Evolutionary conservation across 306 rosid genomes (phyloP), one percentile per base, ranked within the genome.

Genomic region (Fragaria vesca): DNA sequence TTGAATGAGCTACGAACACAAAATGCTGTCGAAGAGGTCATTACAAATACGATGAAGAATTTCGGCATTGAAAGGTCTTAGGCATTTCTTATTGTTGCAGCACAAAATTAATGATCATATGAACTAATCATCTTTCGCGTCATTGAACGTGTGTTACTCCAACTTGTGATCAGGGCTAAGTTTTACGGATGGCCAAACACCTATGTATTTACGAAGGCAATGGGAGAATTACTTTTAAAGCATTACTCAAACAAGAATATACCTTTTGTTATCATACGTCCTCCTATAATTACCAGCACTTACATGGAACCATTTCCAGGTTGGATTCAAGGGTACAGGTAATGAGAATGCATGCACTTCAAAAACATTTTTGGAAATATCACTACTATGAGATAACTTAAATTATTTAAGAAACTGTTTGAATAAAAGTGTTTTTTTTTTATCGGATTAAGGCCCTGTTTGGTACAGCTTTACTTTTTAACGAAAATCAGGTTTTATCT

Each of bases 291-390:
- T 4, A 30, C 13, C 0, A 76, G 85, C 13, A 82, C 87, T n/a
- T 68, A 72, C 52, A 78, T 51, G 0, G 79, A 87, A 69, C 87
- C 91, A 16, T 80, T 85, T 58, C 74, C 83, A 0, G 87, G 88
- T 67, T 85, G 87, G 90, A 71, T 85, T 40, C 85, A 87, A 85
- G 83, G 76, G 24, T 57, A 75, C 5, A 87, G 84, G 88, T 83
- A 83, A 54, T 51, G 20, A 15, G 20, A 51, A 17, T 54, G 10
- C 5, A 17, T 54, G 54, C 17, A 50, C 54, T 12, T 12, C 15
- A 47, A 8, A 47, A 47, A 8, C 2, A 12, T 8, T 47, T 47
- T 8, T 8, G 2, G 51, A 47, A 9, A 47, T 47, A 9, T 47
- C 2, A 8, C 15, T 8, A 30, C 2, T 30, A 30, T 30, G 32